Percentiles rank a stretch among this genome's conserved stretches.
Conservation (phyloP, 1,284 basidiomycete genomes). For the Melampsora medusae region DNA sequence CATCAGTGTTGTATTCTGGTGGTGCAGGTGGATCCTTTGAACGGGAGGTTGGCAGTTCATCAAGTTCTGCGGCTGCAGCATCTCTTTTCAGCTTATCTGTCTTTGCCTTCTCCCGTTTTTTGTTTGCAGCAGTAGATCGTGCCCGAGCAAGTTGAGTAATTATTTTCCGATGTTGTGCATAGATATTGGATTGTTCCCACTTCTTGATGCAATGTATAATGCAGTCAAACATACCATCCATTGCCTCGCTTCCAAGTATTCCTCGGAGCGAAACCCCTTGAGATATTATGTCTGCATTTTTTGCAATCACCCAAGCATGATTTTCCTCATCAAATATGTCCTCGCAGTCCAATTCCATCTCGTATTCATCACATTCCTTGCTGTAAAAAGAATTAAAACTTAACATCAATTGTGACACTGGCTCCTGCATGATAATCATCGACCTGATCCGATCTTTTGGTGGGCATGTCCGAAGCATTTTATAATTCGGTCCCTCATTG, state of each 20-base stretch:
- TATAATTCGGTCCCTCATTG: not conserved
- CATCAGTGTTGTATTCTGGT: too few species aligned
- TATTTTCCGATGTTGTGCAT: too few species aligned
- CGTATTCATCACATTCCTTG: not conserved
- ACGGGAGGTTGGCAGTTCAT: too few species aligned
- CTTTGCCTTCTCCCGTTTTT: too few species aligned
- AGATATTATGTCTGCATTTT: constrained; percentile 1
- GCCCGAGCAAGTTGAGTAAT: too few species aligned
- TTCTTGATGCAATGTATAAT: too few species aligned
- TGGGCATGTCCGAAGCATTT: constrained; percentile 3
- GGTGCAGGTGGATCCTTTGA: too few species aligned
- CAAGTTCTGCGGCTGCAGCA: too few species aligned
- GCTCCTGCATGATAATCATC: not conserved
- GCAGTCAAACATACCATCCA: not conserved
- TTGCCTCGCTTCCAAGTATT: not conserved
- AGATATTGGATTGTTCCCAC: too few species aligned
- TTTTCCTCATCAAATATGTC: constrained; percentile 4
- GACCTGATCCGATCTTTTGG: not conserved
- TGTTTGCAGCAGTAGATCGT: too few species aligned
- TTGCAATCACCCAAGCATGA: not conserved
- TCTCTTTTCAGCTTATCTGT: too few species aligned
- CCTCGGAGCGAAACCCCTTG: not conserved
- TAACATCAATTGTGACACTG: not conserved
- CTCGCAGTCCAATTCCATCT: not conserved
- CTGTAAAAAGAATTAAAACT: not conserved